Evolutionary conservation across 805 yeast genomes (phyloP), one percentile per base, ranked within the genome.

Genomic region (Metschnikowia arizonensis): DNA sequence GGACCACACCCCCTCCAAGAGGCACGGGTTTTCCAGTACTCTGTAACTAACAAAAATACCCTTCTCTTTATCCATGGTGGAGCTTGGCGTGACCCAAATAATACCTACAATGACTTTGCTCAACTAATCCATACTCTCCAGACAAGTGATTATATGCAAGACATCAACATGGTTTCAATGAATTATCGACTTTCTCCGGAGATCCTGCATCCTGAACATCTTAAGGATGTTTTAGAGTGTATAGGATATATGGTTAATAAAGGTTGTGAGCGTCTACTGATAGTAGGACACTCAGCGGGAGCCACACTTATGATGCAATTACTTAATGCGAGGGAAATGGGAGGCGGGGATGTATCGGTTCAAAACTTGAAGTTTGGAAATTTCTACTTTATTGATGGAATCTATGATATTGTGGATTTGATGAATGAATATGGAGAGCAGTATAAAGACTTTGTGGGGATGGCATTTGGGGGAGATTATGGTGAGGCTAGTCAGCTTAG

Each of bases 261-360:
- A 3, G 42, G 35, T 70, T 3, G 61, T 63, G 2, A 50, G 7
- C 26, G 40, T 2, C 25, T 61, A n/a, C 63, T 54, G 57, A 12
- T 69, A 0, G 68, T 78, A 9, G 96, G 96, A 0, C 96, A 88
- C 64, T 84, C 93, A 1, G 93, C 81, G 4, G 96, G 96, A 2
- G 87, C 90, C 1, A 80, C 85, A 1, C 57, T 85, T 38, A 66
- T 74, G 4, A 66, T 81, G 29, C 90, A 85, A 54, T 50, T 76
- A n/a, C 52, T 77, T 9, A 64, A 67, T 41, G 57, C 48, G 42
- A 42, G 33, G 14, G 49, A 55, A 25, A 54, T 65, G 4, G n/a
- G n/a, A n/a, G n/a, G n/a, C n/a, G n/a, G n/a, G n/a, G n/a, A n/a
- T n/a, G n/a, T n/a, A n/a, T n/a, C n/a, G n/a, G n/a, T n/a, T n/a